A percentile compares a stretch with the other conserved stretches of the same genome.
Evolutionary conservation across 1,284 basidiomycete species (phyloP).

Genomic region (Pulchroboletus neoregius): DNA sequence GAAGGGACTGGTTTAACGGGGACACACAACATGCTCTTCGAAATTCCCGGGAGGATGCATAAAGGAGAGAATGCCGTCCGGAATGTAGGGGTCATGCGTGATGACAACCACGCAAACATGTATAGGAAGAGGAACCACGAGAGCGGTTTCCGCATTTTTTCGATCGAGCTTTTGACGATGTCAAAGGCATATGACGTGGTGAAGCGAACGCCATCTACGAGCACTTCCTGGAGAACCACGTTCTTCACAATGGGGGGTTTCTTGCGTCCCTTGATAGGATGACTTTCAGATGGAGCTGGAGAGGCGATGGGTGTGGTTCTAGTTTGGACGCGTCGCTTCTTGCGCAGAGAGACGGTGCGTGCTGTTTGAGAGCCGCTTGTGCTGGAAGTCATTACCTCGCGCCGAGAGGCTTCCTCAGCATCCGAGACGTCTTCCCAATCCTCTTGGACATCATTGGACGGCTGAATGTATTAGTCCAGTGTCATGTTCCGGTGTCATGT

Average conservation of each 20-base stretch:
- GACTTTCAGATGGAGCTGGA: slow-evolving; percentile 8
- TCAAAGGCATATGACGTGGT: slow-evolving; percentile 42
- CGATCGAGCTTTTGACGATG: slow-evolving; percentile 43
- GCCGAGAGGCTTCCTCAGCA: slow-evolving; percentile 10
- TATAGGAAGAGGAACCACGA: slow-evolving; percentile 50
- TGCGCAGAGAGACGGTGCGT: slow-evolving; percentile 12
- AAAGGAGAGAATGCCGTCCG: slow-evolving; percentile 49
- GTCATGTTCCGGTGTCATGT: not conserved
- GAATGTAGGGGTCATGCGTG: slow-evolving; percentile 40
- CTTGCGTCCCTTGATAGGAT: slow-evolving; percentile 15
- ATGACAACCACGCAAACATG: slow-evolving; percentile 44
- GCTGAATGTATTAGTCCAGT: slow-evolving; percentile 6
- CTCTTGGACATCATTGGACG: slow-evolving; percentile 9
- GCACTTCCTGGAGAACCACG: slow-evolving; percentile 24
- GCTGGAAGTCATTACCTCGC: slow-evolving; percentile 2
- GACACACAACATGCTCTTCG: slow-evolving; percentile 44
- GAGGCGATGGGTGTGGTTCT: slow-evolving; percentile 12
- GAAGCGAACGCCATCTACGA: slow-evolving; percentile 26
- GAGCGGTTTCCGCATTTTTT: slow-evolving; percentile 52
- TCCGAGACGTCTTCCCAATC: slow-evolving; percentile 30
- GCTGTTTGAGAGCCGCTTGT: slow-evolving; percentile 10
- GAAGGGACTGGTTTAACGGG: slow-evolving; percentile 11
- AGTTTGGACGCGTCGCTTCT: slow-evolving; percentile 21
- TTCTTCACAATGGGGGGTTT: slow-evolving; percentile 16
- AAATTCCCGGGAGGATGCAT: slow-evolving; percentile 58